Conservation (phyloP, 805 yeast species). For the Saccharomycopsis fibuligera region DNA sequence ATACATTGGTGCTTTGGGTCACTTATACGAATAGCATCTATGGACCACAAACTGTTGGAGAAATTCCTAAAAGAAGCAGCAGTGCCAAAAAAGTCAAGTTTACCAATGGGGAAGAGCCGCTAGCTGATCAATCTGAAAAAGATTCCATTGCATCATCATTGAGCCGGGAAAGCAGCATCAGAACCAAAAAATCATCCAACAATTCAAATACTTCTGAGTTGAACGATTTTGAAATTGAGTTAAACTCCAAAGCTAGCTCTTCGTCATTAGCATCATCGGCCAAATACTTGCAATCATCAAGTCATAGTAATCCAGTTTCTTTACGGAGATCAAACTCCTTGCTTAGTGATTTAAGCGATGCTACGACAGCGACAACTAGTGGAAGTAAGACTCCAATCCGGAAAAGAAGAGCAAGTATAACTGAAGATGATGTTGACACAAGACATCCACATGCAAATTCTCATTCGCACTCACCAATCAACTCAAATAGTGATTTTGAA, state of each 20-base stretch:
- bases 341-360: slow-evolving; percentile 11
- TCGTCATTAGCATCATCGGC: slow-evolving; percentile 5
- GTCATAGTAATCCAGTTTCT: not conserved
- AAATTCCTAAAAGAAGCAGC: not conserved
- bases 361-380: not conserved
- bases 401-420: not conserved
- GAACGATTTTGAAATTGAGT: slow-evolving; percentile 3
- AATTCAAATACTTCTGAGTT: not conserved
- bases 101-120: not conserved
- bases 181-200: not conserved
- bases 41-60: slow-evolving; percentile 1
- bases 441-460: too few relatives aligned
- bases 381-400: not conserved
- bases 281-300: not conserved
- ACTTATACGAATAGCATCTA: slow-evolving; percentile 59
- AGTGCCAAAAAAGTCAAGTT: slow-evolving; percentile 9
- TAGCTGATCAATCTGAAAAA: not conserved
- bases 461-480: not conserved
- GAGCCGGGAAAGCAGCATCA: not conserved
- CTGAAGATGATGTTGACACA: too few relatives aligned
- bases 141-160: not conserved
- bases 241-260: slow-evolving; percentile 8
- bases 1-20: slow-evolving; percentile 70
- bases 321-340: slow-evolving; percentile 6
- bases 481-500: slow-evolving; percentile 7